Base-by-base conservation (phyloP, 164 flowering plant species). In the Chloranthus sessilifolius region DNA sequence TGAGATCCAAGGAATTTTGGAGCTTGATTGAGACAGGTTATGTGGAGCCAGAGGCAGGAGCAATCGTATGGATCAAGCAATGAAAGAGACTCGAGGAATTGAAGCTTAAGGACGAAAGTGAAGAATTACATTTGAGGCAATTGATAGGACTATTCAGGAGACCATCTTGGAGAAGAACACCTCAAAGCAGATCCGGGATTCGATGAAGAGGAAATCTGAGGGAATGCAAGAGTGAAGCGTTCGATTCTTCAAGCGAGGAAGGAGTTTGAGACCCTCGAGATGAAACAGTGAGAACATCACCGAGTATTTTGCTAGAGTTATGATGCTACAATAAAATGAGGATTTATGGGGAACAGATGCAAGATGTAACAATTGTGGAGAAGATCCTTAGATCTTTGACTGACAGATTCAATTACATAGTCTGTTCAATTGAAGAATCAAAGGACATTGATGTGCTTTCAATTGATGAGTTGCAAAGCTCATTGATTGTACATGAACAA, bases 381-480 rank as follows among this genome's bases (percentile, higher is more conserved):
- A 43, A 43, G 14, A 11, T 43, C 5, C n/a, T 43, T n/a, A 26
- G 47, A 7, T 8, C 47, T 5, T 4, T 43, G 2, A 43, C 14
- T 19, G n/a, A n/a, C n/a, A n/a, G n/a, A n/a, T n/a, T n/a, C n/a
- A n/a, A n/a, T n/a, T n/a, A n/a, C n/a, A n/a, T n/a, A n/a, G n/a
- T n/a, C n/a, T n/a, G n/a, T n/a, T n/a, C n/a, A n/a, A n/a, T n/a
- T n/a, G n/a, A n/a, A n/a, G n/a, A n/a, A n/a, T n/a, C n/a, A n/a
- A n/a, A n/a, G n/a, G n/a, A n/a, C n/a, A n/a, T n/a, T n/a, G 21
- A 43, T 8, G 10, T 1, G 0, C 28, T 43, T 2, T 43, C 47
- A 8, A 28, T 43, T 3, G 47, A 43, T 43, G 47, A 43, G 24
- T 11, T 43, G 7, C 47, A 43, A 43, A 43, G 47, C 11, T 43